Evolutionary conservation across 179 eudicot genomes (phyloP).

Genomic region (Vitellaria paradoxa): DNA sequence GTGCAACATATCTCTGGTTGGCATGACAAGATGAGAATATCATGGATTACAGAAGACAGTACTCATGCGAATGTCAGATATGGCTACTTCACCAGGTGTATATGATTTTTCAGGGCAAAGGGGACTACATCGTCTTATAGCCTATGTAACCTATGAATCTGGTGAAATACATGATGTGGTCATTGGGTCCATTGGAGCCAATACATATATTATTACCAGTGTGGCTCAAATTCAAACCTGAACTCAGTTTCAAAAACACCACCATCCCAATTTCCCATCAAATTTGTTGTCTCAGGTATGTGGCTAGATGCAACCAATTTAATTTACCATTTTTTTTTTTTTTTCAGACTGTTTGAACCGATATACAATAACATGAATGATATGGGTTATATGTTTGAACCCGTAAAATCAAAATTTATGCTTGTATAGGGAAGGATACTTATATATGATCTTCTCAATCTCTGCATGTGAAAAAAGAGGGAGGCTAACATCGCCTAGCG

Average conservation of each 20-base stretch:
- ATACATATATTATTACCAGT: slow-evolving; percentile 59
- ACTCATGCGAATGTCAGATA: slow-evolving; percentile 52
- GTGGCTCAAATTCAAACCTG: slow-evolving; percentile 42
- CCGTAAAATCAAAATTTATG: too few species aligned
- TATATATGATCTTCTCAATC: too few species aligned
- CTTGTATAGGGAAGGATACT: too few species aligned
- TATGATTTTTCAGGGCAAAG: slow-evolving; percentile 28
- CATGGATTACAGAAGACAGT: slow-evolving; percentile 60
- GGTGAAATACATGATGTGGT: slow-evolving; percentile 59
- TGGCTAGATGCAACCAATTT: neutral
- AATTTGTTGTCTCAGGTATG: slow-evolving; percentile 54
- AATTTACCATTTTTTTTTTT: neutral
- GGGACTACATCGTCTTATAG: slow-evolving; percentile 38
- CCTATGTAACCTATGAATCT: slow-evolving; percentile 42
- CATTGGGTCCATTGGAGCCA: slow-evolving; percentile 61
- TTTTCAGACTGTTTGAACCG: neutral
- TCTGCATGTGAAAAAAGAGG: too few species aligned
- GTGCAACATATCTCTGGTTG: slow-evolving; percentile 71
- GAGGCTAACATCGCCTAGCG: too few species aligned
- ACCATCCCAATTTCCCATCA: slow-evolving; percentile 58
- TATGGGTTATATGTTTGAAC: too few species aligned
- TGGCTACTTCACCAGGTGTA: slow-evolving; percentile 48
- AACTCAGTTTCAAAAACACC: slow-evolving; percentile 59
- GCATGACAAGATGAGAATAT: slow-evolving; percentile 63
- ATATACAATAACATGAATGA: too few species aligned